A percentile compares a stretch with the other conserved stretches of the same genome.
Evolutionary conservation across 805 yeast genomes (phyloP).

Genomic region (Saccharomycopsis amapae): DNA sequence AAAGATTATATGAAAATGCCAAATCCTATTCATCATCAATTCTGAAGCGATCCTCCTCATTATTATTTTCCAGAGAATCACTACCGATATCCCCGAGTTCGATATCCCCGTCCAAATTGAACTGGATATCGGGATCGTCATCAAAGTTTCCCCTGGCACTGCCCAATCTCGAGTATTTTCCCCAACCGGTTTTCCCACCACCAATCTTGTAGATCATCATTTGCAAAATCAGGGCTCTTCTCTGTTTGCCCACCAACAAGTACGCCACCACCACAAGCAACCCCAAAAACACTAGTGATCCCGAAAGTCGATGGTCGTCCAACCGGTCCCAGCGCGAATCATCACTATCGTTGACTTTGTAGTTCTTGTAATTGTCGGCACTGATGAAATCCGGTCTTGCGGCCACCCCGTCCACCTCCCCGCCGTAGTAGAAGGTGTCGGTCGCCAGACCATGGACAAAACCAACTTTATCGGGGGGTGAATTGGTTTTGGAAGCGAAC

Average conservation of each 20-base stretch:
- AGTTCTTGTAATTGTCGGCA: slow-evolving; percentile 13
- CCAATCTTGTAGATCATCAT: neutral
- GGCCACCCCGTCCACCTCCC: slow-evolving; percentile 37
- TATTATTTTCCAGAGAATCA: neutral
- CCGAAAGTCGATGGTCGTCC: slow-evolving; percentile 31
- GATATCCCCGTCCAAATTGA: slow-evolving; percentile 14
- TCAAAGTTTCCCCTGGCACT: neutral
- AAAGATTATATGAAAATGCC: no score
- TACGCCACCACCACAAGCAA: slow-evolving; percentile 29
- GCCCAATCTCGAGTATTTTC: slow-evolving; percentile 5
- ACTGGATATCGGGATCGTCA: no score
- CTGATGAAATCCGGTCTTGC: slow-evolving; percentile 37
- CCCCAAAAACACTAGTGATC: slow-evolving; percentile 31
- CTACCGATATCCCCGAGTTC: slow-evolving; percentile 16
- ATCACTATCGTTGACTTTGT: slow-evolving; percentile 27
- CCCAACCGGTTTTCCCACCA: neutral
- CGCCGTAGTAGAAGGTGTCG: slow-evolving; percentile 43
- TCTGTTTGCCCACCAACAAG: slow-evolving; percentile 31
- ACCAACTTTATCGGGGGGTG: slow-evolving; percentile 32
- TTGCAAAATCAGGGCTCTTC: slow-evolving; percentile 12
- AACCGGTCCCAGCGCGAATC: slow-evolving; percentile 36
- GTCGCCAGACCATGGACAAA: slow-evolving; percentile 40
- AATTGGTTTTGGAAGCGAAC: slow-evolving; percentile 24
- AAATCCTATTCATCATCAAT: slow-evolving; percentile 20
- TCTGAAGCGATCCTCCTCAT: slow-evolving; percentile 12